Evolutionary conservation across 331 rosid species (phyloP).

Genomic region (Dryas integrifolia): DNA sequence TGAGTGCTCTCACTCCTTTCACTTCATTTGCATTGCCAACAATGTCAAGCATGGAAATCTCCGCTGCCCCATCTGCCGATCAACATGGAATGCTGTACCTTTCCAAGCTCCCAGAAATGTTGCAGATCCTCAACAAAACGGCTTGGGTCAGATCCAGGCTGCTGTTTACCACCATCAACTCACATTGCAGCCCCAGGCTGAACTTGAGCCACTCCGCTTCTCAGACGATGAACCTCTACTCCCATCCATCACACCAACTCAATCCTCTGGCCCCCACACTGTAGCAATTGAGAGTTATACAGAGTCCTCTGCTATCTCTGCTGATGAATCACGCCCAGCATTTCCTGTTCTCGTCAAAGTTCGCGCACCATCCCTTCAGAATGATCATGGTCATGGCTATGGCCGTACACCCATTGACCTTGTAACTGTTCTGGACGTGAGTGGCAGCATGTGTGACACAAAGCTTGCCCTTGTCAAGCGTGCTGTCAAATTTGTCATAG

Average conservation of each 20-base stretch:
- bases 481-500: conserved; percentile 14
- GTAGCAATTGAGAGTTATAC: conserved; percentile 1
- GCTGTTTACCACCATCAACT: not conserved
- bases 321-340: conserved; percentile 1
- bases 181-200: not conserved
- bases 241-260: conserved; percentile 7
- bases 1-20: conserved; percentile 16
- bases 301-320: conserved; percentile 6
- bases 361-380: conserved; percentile 12
- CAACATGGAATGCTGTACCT: conserved; percentile 8
- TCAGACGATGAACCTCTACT: conserved; percentile 10
- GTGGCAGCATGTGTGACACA: conserved; percentile 11
- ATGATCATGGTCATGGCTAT: not conserved
- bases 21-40: conserved; percentile 13
- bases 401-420: conserved; percentile 7
- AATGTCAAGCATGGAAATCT: conserved; percentile 10
- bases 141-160: not conserved
- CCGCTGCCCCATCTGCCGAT: conserved; percentile 11
- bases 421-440: conserved; percentile 12
- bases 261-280: not conserved
- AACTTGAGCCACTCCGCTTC: not conserved
- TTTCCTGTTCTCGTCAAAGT: conserved; percentile 15
- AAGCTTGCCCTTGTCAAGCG: conserved; percentile 6
- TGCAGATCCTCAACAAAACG: not conserved
- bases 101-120: not conserved